Evolutionary conservation across 441 rosid species (phyloP).

Genomic region (Pelargonium citronellum): DNA sequence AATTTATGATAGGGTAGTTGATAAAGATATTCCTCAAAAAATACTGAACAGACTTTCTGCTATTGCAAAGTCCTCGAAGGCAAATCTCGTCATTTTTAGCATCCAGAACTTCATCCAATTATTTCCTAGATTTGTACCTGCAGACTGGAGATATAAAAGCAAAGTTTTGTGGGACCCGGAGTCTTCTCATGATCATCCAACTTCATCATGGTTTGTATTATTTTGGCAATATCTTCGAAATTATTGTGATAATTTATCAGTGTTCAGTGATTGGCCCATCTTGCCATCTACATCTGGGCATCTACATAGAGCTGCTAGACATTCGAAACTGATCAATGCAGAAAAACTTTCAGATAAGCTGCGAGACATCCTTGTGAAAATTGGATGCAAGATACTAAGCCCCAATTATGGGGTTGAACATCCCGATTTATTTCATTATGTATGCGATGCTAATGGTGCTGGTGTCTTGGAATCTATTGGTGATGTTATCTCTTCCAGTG

Average conservation of each 20-base stretch:
- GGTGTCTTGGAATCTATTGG: slow-evolving; percentile 76
- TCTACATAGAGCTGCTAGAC: slow-evolving; percentile 65
- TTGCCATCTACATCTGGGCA: slow-evolving; percentile 84
- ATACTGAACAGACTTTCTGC: slow-evolving; percentile 62
- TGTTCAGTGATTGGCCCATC: slow-evolving; percentile 93
- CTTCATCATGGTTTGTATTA: slow-evolving; percentile 74
- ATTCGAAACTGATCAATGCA: slow-evolving; percentile 65
- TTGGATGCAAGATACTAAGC: slow-evolving; percentile 84
- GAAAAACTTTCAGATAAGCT: slow-evolving; percentile 60
- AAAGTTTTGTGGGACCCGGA: slow-evolving; percentile 73
- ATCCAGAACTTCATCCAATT: slow-evolving; percentile 54
- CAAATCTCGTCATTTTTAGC: slow-evolving; percentile 57
- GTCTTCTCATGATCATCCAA: slow-evolving; percentile 56
- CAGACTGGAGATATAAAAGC: slow-evolving; percentile 70
- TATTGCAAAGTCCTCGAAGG: slow-evolving; percentile 60
- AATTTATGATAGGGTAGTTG: slow-evolving; percentile 67
- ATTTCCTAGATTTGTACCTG: slow-evolving; percentile 75
- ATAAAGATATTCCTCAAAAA: slow-evolving; percentile 53
- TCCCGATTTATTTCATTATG: slow-evolving; percentile 68
- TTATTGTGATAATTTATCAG: slow-evolving; percentile 55
- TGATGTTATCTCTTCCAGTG: slow-evolving; percentile 50
- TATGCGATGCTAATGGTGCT: slow-evolving; percentile 52
- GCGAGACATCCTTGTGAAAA: slow-evolving; percentile 58
- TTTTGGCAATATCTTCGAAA: slow-evolving; percentile 78
- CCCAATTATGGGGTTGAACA: slow-evolving; percentile 56